A percentile compares a stretch with the other conserved stretches of the same genome.
phyloP scores from a whole-genome alignment of 2,329 filamentous ascomycete genomes.

The Penicillium sp. region DNA sequence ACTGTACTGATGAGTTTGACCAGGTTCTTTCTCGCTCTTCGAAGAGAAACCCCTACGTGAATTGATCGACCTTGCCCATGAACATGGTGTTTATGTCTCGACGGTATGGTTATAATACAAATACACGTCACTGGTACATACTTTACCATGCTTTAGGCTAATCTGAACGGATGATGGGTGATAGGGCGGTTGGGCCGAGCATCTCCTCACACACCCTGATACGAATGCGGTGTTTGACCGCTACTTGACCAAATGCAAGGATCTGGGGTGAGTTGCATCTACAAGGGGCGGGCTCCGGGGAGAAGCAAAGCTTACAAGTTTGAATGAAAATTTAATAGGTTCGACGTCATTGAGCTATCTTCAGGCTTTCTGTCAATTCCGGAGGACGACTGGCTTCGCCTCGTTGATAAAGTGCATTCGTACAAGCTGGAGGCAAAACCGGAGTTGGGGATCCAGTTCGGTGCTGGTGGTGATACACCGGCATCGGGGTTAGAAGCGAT shows the following conservation, averaged over 20 bases:
- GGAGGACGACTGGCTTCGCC: constrained; percentile 57
- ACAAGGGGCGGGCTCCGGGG: neutral
- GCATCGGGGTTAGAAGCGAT: constrained; percentile 52
- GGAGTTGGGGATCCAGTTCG: constrained; percentile 62
- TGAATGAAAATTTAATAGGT: constrained; percentile 34
- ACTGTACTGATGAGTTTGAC: neutral
- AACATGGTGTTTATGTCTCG: constrained; percentile 57
- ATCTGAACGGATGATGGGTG: neutral
- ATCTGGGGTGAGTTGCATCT: constrained; percentile 44
- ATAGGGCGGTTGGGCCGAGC: constrained; percentile 60
- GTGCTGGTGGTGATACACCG: constrained; percentile 59
- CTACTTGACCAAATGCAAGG: constrained; percentile 58
- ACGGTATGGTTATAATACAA: constrained; percentile 41
- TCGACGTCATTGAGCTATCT: constrained; percentile 60
- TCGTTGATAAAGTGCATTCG: constrained; percentile 54
- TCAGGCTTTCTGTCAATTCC: constrained; percentile 60
- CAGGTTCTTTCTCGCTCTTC: constrained; percentile 57
- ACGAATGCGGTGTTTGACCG: constrained; percentile 52
- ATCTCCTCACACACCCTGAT: constrained; percentile 56
- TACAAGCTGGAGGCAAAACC: constrained; percentile 58
- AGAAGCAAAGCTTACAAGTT: neutral
- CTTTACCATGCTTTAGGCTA: no score
- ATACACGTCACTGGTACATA: neutral
- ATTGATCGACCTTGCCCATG: constrained; percentile 55
- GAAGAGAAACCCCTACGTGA: constrained; percentile 51